These are phyloP conservation scores for Podaxis mareebaensis DNA, from an alignment of 768 basidiomycete species.

Conservation along the genomic window DNA sequence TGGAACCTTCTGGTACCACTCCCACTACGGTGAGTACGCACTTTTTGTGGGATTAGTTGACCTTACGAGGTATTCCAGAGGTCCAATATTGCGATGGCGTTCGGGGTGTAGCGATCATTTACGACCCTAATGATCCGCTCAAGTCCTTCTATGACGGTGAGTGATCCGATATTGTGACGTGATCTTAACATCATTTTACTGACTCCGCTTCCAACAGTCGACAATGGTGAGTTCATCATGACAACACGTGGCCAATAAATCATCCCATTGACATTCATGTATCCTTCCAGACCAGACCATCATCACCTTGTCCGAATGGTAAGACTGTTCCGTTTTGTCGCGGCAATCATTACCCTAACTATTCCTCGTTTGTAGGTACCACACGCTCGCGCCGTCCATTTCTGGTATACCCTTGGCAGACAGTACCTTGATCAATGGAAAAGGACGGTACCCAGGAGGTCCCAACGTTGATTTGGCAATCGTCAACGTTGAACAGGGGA, in stretches of 20 bases:
- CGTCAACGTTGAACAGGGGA: slow-evolving; percentile 34
- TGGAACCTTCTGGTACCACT: slow-evolving; percentile 45
- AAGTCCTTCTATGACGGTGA: slow-evolving; percentile 23
- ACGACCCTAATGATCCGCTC: slow-evolving; percentile 40
- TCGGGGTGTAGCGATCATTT: slow-evolving; percentile 47
- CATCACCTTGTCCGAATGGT: neutral
- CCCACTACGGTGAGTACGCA: slow-evolving; percentile 28
- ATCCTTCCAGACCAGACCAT: neutral
- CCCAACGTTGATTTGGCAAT: slow-evolving; percentile 34
- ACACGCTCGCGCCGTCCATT: slow-evolving; percentile 21
- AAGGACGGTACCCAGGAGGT: slow-evolving; percentile 35
- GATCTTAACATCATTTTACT: neutral
- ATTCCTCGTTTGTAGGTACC: slow-evolving; percentile 27
- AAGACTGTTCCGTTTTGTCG: neutral
- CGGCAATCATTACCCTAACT: neutral
- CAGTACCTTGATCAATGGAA: slow-evolving; percentile 44
- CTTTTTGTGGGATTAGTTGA: neutral
- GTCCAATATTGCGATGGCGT: slow-evolving; percentile 58
- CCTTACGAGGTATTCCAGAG: neutral
- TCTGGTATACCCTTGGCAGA: slow-evolving; percentile 23
- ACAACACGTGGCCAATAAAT: neutral
- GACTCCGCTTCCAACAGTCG: slow-evolving; percentile 17
- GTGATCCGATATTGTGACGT: neutral
- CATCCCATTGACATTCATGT: neutral
- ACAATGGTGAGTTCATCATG: slow-evolving; percentile 31